phyloP scores from a whole-genome alignment of 2,329 filamentous ascomycete genomes.

The Alternaria ventricosa region DNA sequence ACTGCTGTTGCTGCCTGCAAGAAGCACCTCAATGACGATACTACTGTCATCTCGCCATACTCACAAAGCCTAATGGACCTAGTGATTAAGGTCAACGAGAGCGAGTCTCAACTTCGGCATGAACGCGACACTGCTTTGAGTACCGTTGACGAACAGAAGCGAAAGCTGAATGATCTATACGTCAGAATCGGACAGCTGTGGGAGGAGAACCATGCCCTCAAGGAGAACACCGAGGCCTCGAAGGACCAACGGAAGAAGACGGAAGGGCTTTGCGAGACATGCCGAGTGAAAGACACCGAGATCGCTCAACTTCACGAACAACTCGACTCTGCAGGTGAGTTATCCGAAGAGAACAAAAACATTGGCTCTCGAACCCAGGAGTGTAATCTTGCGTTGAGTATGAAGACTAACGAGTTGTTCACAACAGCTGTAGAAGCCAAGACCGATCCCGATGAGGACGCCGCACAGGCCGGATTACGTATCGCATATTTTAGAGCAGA shows the following conservation, averaged over 20 bases:
- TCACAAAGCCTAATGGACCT: too few relatives aligned
- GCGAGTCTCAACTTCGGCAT: too few relatives aligned
- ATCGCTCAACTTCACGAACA: not conserved
- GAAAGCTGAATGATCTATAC: not conserved
- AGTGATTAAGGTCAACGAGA: too few relatives aligned
- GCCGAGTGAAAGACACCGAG: fast-evolving
- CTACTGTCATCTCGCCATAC: too few relatives aligned
- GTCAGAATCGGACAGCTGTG: not conserved
- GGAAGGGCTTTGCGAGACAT: fast-evolving
- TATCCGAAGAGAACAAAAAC: not conserved
- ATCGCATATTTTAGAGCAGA: not conserved
- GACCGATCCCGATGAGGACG: not conserved
- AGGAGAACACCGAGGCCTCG: fast-evolving
- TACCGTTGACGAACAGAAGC: not conserved
- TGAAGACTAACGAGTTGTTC: too few relatives aligned
- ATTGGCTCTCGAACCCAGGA: not conserved
- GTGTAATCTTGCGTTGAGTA: not conserved
- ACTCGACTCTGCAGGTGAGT: not conserved
- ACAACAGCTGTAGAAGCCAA: not conserved
- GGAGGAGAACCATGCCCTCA: not conserved
- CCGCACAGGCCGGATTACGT: not conserved
- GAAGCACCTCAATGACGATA: too few relatives aligned
- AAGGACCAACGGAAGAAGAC: fast-evolving
- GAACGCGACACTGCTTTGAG: too few relatives aligned
- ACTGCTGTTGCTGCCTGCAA: too few relatives aligned